Conservation (phyloP, 352 stramenopile species). For the Globisporangium paroecandrum region DNA sequence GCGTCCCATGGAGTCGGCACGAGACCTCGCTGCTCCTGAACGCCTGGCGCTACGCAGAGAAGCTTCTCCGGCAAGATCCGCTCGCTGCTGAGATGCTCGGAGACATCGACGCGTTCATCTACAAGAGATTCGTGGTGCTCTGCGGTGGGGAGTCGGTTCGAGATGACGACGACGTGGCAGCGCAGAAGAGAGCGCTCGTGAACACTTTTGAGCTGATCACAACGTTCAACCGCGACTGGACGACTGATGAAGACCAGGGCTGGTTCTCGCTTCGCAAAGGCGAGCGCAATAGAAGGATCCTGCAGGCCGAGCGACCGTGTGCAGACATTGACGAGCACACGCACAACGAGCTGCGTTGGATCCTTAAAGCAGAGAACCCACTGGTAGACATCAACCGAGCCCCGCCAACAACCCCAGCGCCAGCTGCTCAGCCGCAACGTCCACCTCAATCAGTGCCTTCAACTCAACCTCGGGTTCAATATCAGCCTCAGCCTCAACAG, state of each 20-base stretch:
- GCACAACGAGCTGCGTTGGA: slow-evolving; percentile 10
- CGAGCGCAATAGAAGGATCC: slow-evolving; percentile 9
- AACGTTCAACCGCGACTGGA: slow-evolving; percentile 3
- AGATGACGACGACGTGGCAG: neutral
- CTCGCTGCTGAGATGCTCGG: neutral
- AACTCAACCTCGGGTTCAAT: too few species aligned
- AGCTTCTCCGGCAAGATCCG: slow-evolving; percentile 9
- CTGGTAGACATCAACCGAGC: neutral
- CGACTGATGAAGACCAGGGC: neutral
- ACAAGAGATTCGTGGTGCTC: slow-evolving; percentile 6
- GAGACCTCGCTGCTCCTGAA: slow-evolving; percentile 10
- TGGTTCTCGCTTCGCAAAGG: slow-evolving; percentile 17
- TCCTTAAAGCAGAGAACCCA: slow-evolving; percentile 5
- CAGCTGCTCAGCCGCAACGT: neutral
- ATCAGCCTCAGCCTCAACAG: too few species aligned
- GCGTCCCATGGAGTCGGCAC: slow-evolving; percentile 7
- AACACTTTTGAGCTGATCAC: slow-evolving; percentile 13
- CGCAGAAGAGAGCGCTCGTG: slow-evolving; percentile 7
- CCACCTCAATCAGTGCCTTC: too few species aligned
- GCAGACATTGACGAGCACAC: slow-evolving; percentile 11
- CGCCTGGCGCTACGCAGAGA: slow-evolving; percentile 9
- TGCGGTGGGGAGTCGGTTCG: slow-evolving; percentile 10
- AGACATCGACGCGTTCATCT: slow-evolving; percentile 9
- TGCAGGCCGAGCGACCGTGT: neutral
- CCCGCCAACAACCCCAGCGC: neutral